These are phyloP conservation scores for Penicillium hesseltinei DNA, from an alignment of 2,329 filamentous ascomycete genomes.

Conservation along the genomic window DNA sequence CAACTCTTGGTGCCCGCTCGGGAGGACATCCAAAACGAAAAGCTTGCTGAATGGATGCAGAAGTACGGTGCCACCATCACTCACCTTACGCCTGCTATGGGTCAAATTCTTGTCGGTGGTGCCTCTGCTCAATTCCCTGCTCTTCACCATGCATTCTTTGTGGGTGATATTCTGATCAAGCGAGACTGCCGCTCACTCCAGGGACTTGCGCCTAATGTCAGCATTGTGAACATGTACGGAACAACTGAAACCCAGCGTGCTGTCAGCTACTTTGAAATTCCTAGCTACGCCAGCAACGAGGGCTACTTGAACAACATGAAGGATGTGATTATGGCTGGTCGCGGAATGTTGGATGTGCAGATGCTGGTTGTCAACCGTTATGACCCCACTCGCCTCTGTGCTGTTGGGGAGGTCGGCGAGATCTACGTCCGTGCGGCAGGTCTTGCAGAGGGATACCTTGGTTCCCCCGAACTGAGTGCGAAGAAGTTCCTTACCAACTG, in stretches of 20 bases:
- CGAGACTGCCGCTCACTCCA: constrained; percentile 77
- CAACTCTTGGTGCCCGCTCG: constrained; percentile 73
- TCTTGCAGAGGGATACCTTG: constrained; percentile 77
- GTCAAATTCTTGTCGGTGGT: constrained; percentile 86
- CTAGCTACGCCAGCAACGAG: constrained; percentile 63
- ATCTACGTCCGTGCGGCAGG: constrained; percentile 80
- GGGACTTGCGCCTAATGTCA: constrained; percentile 69
- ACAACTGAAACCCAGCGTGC: constrained; percentile 81
- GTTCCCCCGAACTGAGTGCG: constrained; percentile 59
- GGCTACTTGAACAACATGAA: constrained; percentile 62
- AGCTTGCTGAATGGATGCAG: constrained; percentile 82
- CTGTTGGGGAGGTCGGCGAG: constrained; percentile 78
- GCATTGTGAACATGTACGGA: constrained; percentile 83
- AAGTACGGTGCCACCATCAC: constrained; percentile 72
- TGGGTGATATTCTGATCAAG: constrained; percentile 85
- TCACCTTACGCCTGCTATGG: constrained; percentile 95
- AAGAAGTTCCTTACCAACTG: constrained; percentile 81
- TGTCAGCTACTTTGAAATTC: constrained; percentile 80
- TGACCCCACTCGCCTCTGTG: constrained; percentile 67
- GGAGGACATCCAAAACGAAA: constrained; percentile 84
- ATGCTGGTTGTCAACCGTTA: constrained; percentile 75
- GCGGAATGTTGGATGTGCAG: constrained; percentile 86
- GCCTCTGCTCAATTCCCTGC: constrained; percentile 73
- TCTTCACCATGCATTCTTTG: constrained; percentile 80
- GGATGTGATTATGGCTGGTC: constrained; percentile 78